phyloP scores from a whole-genome alignment of 768 basidiomycete species.

The Paxillus ammoniavirescens region DNA sequence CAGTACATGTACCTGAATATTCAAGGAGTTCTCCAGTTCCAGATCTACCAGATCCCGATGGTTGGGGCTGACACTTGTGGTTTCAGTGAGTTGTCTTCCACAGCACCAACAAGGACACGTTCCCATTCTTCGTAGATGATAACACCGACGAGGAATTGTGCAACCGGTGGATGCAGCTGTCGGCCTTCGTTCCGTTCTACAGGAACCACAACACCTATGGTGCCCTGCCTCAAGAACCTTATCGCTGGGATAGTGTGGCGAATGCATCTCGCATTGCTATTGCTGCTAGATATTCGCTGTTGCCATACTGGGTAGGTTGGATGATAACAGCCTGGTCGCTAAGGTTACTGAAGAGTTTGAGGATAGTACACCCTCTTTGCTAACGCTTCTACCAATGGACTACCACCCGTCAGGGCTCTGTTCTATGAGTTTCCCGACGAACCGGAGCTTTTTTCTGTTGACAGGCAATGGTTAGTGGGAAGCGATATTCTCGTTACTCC shows the following conservation, averaged over 20 bases:
- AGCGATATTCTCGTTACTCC: conserved; percentile 72
- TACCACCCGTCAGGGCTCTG: conserved; percentile 71
- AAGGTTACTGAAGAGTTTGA: not conserved
- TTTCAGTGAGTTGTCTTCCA: conserved; percentile 20
- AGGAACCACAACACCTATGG: conserved; percentile 71
- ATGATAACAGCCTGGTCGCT: not conserved
- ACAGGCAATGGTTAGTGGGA: conserved; percentile 73
- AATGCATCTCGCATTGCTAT: conserved; percentile 72
- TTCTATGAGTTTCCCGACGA: conserved; percentile 80
- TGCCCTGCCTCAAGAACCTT: conserved; percentile 77
- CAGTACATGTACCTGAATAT: conserved; percentile 67
- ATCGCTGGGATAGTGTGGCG: conserved; percentile 78
- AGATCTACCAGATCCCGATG: conserved; percentile 80
- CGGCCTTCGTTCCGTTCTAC: conserved; percentile 81
- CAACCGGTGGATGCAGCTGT: conserved; percentile 84
- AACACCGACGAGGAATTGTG: conserved; percentile 82
- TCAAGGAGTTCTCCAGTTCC: conserved; percentile 79
- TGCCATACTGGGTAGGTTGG: conserved; percentile 74
- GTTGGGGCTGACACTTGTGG: conserved; percentile 71
- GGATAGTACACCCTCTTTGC: conserved; percentile 70
- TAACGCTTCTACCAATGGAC: conserved; percentile 59
- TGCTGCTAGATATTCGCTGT: conserved; percentile 62
- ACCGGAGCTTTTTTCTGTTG: conserved; percentile 57
- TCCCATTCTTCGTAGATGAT: conserved; percentile 25
- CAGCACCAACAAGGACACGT: not conserved